phyloP scores from a whole-genome alignment of 2,329 filamentous ascomycete species.

The Ustulina deusta region DNA sequence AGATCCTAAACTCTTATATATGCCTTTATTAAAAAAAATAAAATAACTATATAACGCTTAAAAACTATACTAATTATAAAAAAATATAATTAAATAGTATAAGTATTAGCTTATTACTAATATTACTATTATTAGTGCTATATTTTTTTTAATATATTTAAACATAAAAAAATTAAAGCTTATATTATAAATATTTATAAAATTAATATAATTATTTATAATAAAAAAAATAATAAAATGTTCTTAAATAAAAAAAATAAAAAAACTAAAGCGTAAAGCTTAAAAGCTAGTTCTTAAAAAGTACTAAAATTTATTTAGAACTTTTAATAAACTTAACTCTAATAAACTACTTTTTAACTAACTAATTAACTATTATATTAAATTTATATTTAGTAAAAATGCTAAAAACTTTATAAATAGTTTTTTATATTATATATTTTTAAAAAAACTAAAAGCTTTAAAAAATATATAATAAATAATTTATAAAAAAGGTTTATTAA shows the following conservation, averaged over 20 bases:
- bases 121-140: not conserved
- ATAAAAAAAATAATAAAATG: not conserved
- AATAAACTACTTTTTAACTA: not conserved
- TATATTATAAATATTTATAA: not conserved
- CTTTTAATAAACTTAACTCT: not conserved
- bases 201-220: not conserved
- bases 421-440: not conserved
- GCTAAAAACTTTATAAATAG: not conserved
- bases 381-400: not conserved
- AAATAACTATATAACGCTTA: not conserved
- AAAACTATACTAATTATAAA: not conserved
- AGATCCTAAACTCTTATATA: no score
- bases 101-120: not conserved
- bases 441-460: not conserved
- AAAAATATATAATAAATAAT: not conserved
- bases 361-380: not conserved
- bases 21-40: not conserved
- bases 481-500: not conserved
- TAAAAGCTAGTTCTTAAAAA: conserved; percentile 3
- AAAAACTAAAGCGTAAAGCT: not conserved
- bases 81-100: not conserved
- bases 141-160: not conserved
- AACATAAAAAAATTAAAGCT: not conserved
- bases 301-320: not conserved
- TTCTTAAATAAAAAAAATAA: not conserved